Percentiles rank a stretch among this genome's conserved stretches.
Evolutionary conservation across 2,329 filamentous ascomycete genomes (phyloP).

Genomic region (Aspergillus fructus): DNA sequence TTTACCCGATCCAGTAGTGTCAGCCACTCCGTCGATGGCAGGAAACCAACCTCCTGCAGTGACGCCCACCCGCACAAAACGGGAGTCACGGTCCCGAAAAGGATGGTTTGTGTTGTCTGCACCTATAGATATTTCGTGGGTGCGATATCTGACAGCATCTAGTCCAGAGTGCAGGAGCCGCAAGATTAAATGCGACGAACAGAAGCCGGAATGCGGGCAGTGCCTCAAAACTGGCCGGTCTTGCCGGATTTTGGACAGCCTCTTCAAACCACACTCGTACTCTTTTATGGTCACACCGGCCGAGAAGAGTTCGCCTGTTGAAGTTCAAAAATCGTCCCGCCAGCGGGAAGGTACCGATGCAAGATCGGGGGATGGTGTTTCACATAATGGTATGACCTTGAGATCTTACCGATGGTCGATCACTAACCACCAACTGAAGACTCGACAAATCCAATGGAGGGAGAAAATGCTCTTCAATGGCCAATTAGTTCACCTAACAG

Average conservation of each 20-base stretch:
- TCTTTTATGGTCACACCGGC: neutral
- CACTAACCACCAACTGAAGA: neutral
- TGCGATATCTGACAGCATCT: neutral
- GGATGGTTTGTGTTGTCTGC: neutral
- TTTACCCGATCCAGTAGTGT: neutral
- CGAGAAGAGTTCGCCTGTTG: fast-evolving
- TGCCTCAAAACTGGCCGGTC: constrained; percentile 17
- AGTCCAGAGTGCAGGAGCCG: constrained; percentile 16
- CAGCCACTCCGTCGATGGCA: neutral
- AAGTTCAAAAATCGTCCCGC: neutral
- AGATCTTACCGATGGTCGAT: neutral
- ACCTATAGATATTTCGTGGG: neutral
- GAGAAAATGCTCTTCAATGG: neutral
- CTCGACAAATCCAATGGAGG: neutral
- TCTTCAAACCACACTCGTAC: constrained; percentile 14
- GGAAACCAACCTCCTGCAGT: neutral
- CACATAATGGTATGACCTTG: neutral
- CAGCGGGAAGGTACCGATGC: neutral
- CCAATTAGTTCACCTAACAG: neutral
- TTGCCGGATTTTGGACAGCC: constrained; percentile 20
- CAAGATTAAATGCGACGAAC: constrained; percentile 25
- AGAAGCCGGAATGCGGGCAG: constrained; percentile 19
- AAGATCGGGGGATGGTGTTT: neutral
- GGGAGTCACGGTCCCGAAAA: neutral
- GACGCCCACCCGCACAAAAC: neutral